Percentiles rank a stretch among this genome's conserved stretches.
These are phyloP conservation scores for Microbotryum saponariae DNA, from an alignment of 1,284 basidiomycete species.

Conservation along the genomic window DNA sequence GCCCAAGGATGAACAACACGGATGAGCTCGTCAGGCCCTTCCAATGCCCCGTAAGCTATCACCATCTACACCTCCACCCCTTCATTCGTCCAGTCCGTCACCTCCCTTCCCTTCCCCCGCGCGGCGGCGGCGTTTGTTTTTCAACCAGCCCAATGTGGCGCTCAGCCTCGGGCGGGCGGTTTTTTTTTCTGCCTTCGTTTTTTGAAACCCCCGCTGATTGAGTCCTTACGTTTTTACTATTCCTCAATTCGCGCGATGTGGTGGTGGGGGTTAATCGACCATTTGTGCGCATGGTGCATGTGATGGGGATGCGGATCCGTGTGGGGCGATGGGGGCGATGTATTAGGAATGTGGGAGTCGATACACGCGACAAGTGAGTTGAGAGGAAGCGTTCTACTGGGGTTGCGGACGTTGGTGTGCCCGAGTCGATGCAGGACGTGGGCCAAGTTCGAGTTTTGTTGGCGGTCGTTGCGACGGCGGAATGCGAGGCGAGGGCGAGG, in stretches of 20 bases:
- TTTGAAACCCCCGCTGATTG: not conserved
- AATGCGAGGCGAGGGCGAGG: not conserved
- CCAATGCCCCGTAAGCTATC: conserved; percentile 1
- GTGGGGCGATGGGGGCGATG: not conserved
- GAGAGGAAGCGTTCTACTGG: no score
- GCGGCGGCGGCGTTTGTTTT: no score
- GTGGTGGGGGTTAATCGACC: no score
- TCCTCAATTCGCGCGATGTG: not conserved
- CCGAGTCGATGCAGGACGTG: not conserved
- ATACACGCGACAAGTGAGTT: conserved; percentile 18
- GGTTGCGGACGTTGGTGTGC: no score
- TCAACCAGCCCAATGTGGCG: no score
- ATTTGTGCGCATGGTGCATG: no score
- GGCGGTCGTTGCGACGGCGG: not conserved
- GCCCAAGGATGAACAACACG: not conserved
- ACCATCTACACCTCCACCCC: not conserved
- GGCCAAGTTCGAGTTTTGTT: not conserved
- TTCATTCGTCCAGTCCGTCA: not conserved
- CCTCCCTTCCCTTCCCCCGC: no score
- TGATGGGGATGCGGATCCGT: no score
- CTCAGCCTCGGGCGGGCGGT: not conserved
- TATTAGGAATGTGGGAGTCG: conserved; percentile 16
- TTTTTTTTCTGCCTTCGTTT: conserved; percentile 7
- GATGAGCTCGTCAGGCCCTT: conserved; percentile 4
- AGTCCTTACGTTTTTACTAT: no score